Evolutionary conservation across 345 rosid species (phyloP), one percentile per base, ranked within the genome.

Genomic region (Aquilaria yunnanensis): DNA sequence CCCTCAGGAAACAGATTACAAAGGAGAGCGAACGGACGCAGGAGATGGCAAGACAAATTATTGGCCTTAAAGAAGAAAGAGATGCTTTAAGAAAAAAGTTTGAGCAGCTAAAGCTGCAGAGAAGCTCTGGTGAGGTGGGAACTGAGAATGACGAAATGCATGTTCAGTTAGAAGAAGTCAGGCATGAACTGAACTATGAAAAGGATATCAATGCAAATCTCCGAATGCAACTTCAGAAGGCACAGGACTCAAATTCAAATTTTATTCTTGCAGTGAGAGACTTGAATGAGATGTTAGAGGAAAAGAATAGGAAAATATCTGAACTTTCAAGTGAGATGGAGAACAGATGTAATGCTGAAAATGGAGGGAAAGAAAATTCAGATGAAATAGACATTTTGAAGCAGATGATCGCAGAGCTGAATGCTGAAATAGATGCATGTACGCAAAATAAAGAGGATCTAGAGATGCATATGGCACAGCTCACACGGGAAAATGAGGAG

Each of bases 181-280:
- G 77, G 78, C 81, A 87, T 74, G 96, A 95, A 60, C 81, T 91
- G 46, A 71, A 78, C 65, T 78, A 83, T 61, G 92, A 91, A 62
- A 85, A 87, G 74, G 90, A 91, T 30, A 53, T 75, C 73, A 89
- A 78, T 48, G 63, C 70, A 64, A 79, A 85, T 67, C 90, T 95
- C 63, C 85, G 76, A 70, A 52, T 84, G 80, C 99, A 95, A 75
- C 81, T 89, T 64, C 86, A 85, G 72, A 89, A 85, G 77, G 89
- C 84, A 47, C 86, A 83, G 62, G 96, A 95, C 59, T 85, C 99
- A 9, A 95, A 91, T 67, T 78, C 96, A 14, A 94, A 91, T 71
- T 66, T 95, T 67, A 79, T 95, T 67, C 85, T 91, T 71, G 86
- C 87, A 46, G 89, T 95, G 47, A 80, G 85, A 49, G 97, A 91